Base-by-base conservation (phyloP, 768 basidiomycete genomes). In the Holtermannia corniformis region DNA sequence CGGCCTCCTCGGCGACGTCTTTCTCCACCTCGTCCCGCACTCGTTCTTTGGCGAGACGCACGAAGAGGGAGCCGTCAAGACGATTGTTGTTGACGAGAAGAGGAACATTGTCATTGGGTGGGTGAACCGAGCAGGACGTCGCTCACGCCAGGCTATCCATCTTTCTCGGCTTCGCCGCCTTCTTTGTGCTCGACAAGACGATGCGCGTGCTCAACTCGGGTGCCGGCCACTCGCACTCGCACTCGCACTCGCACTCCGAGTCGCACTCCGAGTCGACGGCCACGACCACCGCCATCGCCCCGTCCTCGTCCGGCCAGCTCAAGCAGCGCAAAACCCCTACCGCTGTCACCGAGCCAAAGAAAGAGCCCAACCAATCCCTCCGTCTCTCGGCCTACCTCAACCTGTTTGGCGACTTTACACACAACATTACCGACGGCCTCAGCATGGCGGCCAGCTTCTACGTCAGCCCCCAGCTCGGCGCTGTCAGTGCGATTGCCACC, bases 381-480 rank as follows among this genome's bases (percentile, higher is more conserved):
- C 87, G 86, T 72, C 75, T 90, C 49, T 91, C 89, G 16, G 90
- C 90, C 13, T 92, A 91, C 72, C 79, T 93, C 47, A 93, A 93
- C 73, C 77, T 92, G 49, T 89, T 90, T 68, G 89, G 88, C 41
- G 89, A 91, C 70, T 90, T 92, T 68, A 87, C 70, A 45, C 89
- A 93, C 67, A 92, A 93, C 69, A 91, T 93, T 62, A 92, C 89
- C n/a, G 90, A 93, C 75, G 90, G 90, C 44, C 79, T 93, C 47
- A 89, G 87, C 26, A 90, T 93, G 86, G 85, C 88, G 14, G 89
- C 90, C 49, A 89, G 87, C n/a, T 93, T 92, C 76, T 92, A 92
- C 70, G 88, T 87, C n/a, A 87, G 86, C 27, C 90, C 90, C 2
- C 76, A 90, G 53, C 87, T 93, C 57, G 90, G 90, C 41, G 89